Percentiles rank a stretch among this genome's conserved stretches.
phyloP scores from a whole-genome alignment of 2,329 filamentous ascomycete genomes.

The Arthroderma sp. region DNA sequence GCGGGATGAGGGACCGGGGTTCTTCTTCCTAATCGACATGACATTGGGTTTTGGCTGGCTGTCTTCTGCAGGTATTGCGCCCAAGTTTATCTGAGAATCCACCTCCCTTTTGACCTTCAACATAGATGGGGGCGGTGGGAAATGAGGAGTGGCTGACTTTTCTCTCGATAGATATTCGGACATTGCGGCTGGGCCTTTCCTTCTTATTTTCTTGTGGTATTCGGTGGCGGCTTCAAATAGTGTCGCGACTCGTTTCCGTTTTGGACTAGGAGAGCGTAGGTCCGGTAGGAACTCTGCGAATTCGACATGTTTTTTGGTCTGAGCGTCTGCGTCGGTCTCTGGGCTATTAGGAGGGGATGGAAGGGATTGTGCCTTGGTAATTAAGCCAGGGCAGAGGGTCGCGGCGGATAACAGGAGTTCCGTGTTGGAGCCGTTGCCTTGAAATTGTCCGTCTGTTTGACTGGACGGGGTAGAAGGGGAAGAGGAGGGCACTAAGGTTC shows the following conservation, averaged over 20 bases:
- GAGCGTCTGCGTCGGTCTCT: slow-evolving; percentile 1
- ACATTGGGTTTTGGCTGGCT: not conserved
- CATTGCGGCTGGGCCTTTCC: slow-evolving; percentile 27
- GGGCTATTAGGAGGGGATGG: slow-evolving; percentile 21
- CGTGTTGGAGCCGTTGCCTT: slow-evolving; percentile 4
- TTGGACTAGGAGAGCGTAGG: slow-evolving; percentile 26
- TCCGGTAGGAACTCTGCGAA: slow-evolving; percentile 27
- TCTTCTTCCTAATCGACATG: not conserved
- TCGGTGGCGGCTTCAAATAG: slow-evolving; percentile 30
- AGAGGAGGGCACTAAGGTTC: slow-evolving; percentile 20
- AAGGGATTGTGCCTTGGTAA: slow-evolving; percentile 22
- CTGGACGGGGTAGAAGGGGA: slow-evolving; percentile 15
- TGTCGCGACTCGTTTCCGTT: slow-evolving; percentile 30
- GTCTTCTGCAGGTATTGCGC: not conserved
- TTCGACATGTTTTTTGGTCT: slow-evolving; percentile 8
- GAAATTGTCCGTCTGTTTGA: slow-evolving; percentile 4
- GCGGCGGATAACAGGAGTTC: slow-evolving; percentile 26
- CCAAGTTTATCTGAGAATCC: slow-evolving; percentile 8
- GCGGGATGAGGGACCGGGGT: not conserved
- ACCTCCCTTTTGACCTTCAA: slow-evolving; percentile 25
- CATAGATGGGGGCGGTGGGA: slow-evolving; percentile 12
- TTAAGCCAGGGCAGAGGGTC: slow-evolving; percentile 22
- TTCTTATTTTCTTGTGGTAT: slow-evolving; percentile 28
- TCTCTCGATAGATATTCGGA: slow-evolving; percentile 24
- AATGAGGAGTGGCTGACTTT: slow-evolving; percentile 20